A percentile compares a stretch with the other conserved stretches of the same genome.
These are phyloP conservation scores for Coniochaeta sp. DNA, from an alignment of 2,329 filamentous ascomycete genomes.

Conservation along the genomic window DNA sequence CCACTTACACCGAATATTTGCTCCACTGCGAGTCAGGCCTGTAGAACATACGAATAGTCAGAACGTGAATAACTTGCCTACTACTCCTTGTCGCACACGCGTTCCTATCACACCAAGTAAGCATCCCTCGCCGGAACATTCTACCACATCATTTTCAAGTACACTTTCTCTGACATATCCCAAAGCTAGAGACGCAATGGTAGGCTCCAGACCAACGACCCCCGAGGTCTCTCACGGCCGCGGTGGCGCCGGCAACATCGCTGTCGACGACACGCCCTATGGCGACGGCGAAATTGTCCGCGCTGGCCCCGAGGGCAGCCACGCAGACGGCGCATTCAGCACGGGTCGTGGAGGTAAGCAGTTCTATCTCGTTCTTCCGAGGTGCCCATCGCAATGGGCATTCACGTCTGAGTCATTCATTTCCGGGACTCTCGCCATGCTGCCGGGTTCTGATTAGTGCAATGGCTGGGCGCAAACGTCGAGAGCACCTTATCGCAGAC, in stretches of 20 bases:
- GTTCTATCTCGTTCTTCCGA: neutral
- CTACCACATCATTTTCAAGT: neutral
- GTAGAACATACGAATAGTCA: neutral
- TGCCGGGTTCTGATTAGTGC: neutral
- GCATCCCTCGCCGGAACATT: neutral
- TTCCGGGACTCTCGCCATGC: neutral
- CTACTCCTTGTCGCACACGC: neutral
- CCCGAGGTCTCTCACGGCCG: slow-evolving; percentile 53
- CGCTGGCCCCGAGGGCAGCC: slow-evolving; percentile 43
- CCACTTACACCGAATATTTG: neutral
- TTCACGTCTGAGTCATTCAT: neutral
- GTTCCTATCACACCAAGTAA: neutral
- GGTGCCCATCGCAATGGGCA: neutral
- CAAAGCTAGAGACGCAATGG: neutral
- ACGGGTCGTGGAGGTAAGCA: slow-evolving; percentile 50
- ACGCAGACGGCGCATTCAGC: slow-evolving; percentile 51
- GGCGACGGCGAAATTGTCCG: slow-evolving; percentile 56
- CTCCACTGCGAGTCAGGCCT: neutral
- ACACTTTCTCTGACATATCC: neutral
- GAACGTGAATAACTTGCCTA: neutral
- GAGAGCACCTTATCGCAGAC: neutral
- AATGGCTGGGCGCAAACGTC: neutral
- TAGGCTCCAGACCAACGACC: slow-evolving; percentile 5
- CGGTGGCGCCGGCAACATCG: slow-evolving; percentile 56
- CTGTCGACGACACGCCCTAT: slow-evolving; percentile 49